Evolutionary conservation across 805 yeast species (phyloP), one percentile per base, ranked within the genome.

Genomic region (Starmera quercuum): DNA sequence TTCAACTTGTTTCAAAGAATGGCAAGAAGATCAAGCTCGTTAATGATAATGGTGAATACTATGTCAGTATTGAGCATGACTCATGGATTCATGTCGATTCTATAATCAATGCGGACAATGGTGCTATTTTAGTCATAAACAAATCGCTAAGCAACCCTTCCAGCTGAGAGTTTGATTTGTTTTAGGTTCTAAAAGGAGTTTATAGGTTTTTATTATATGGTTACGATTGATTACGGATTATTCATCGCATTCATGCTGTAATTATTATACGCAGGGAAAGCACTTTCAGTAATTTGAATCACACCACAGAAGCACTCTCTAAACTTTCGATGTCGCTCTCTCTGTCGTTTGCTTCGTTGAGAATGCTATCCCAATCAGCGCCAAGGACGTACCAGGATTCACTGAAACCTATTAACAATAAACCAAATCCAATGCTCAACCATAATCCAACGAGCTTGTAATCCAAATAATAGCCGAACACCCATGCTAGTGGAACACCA

Each of bases 401-500:
- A 20, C 64, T 56, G 9, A 47, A 16, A 10, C 75, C 67, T 34
- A 75, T 58, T 20, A 66, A 32, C 1, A 58, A 41, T 51, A 78
- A 65, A 0, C 78, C 83, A 12, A 68, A 63, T 2, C 83, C 76
- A 45, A 84, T 71, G 13, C 95, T 95, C 6, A 64, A 40, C 95
- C 95, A 86, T 29, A 86, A 61, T 0, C 95, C 95, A 21, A 52
- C 43, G 22, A 85, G 66, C 28, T 66, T 71, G 53, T 61, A 46
- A 20, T 62, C 65, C 12, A 55, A 46, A 15, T 55, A 54, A 58
- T 81, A 82, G 6, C 84, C 79, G 26, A 83, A 56, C 6, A 52
- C 37, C 17, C 71, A 53, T 39, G 79, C 81, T 10, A 79, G 39
- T 1, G 95, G 95, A 14, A 84, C 60, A 8, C 92, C 95, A 33